These are phyloP conservation scores for Trametes maxima DNA, from an alignment of 768 basidiomycete genomes.

Conservation along the genomic window DNA sequence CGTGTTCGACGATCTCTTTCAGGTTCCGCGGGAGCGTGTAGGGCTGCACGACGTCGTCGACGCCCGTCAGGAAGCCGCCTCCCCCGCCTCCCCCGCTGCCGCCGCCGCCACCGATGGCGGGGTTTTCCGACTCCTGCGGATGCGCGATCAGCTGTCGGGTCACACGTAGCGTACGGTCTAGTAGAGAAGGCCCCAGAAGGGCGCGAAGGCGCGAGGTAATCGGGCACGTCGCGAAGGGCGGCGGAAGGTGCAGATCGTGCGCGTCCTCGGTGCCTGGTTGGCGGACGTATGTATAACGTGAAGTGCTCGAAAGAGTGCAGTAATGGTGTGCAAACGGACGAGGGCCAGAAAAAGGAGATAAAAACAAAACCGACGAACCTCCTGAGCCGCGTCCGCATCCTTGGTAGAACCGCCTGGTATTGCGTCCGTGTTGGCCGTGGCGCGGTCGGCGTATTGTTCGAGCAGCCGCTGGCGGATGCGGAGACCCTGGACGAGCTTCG, in stretches of 20 bases:
- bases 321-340: too few relatives aligned
- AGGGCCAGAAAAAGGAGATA: too few relatives aligned
- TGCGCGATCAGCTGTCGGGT: background rate
- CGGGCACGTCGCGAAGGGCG: too few relatives aligned
- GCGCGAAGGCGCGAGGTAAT: too few relatives aligned
- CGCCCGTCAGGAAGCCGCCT: constrained; percentile 69
- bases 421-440: background rate
- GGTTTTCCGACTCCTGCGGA: constrained; percentile 17
- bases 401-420: background rate
- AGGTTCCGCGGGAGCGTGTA: constrained; percentile 70
- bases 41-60: constrained; percentile 72
- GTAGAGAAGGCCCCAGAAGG: too few relatives aligned
- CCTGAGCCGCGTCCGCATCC: background rate
- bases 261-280: too few relatives aligned
- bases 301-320: too few relatives aligned
- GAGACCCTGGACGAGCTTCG: constrained; percentile 82
- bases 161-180: too few relatives aligned
- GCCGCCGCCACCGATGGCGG: constrained; percentile 26
- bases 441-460: constrained; percentile 62
- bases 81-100: too few relatives aligned
- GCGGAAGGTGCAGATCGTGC: too few relatives aligned
- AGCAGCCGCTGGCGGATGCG: constrained; percentile 83
- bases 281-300: too few relatives aligned
- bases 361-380: too few relatives aligned
- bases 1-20: constrained; percentile 26